Percentiles rank a stretch among this genome's conserved stretches.
phyloP scores from a whole-genome alignment of 2,329 filamentous ascomycete species.

The Aspergillus thermomutatus region DNA sequence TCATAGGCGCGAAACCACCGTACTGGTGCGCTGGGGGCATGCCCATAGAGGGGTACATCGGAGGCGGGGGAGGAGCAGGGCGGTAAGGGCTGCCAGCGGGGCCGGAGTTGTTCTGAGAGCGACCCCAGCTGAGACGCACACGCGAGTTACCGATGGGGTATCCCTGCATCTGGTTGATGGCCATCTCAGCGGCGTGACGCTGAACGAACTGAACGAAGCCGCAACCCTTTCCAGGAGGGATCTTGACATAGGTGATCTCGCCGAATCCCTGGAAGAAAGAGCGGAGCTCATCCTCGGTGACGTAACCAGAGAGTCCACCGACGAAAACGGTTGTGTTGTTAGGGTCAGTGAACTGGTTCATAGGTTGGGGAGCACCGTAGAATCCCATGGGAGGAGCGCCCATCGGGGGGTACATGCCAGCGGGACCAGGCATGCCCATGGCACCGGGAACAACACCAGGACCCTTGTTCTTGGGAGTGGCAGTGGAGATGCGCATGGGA shows the following conservation, averaged over 20 bases:
- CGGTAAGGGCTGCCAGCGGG: constrained; percentile 94
- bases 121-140: constrained; percentile 94
- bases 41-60: constrained; percentile 68
- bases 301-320: constrained; percentile 92
- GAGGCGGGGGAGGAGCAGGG: constrained; percentile 74
- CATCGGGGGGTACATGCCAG: constrained; percentile 66
- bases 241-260: constrained; percentile 99
- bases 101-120: constrained; percentile 98
- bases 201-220: constrained; percentile 99
- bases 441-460: constrained; percentile 52
- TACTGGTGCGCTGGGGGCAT: constrained; percentile 63
- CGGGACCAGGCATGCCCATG: constrained; percentile 52
- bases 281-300: constrained; percentile 98
- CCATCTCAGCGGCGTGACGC: constrained; percentile 98
- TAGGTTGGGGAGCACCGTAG: constrained; percentile 66
- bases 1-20: constrained; percentile 63
- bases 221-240: constrained; percentile 96
- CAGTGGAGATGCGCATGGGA: constrained; percentile 97
- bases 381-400: constrained; percentile 66
- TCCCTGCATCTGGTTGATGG: constrained; percentile 99
- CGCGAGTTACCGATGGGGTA: constrained; percentile 99
- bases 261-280: constrained; percentile 99
- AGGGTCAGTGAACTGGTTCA: constrained; percentile 99
- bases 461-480: constrained; percentile 87
- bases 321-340: constrained; percentile 99